phyloP scores from a whole-genome alignment of 306 rosid genomes.

The Mimosa bimucronata region DNA sequence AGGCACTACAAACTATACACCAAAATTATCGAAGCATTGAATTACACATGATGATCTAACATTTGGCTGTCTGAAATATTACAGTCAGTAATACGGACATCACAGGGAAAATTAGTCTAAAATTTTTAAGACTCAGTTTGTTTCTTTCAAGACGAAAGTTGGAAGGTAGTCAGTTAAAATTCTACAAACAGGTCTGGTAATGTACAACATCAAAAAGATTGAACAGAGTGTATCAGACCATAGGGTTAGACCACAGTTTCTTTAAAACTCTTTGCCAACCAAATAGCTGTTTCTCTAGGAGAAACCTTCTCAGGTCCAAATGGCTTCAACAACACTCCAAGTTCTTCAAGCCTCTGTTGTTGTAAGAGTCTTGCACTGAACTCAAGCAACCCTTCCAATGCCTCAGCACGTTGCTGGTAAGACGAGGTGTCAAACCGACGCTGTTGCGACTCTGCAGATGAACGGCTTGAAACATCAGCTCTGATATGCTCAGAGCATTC shows the following conservation, averaged over 20 bases:
- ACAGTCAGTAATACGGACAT: background rate
- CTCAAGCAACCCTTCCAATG: slow-evolving; percentile 96
- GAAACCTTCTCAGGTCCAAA: slow-evolving; percentile 94
- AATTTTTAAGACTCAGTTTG: background rate
- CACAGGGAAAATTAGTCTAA: slow-evolving; percentile 12
- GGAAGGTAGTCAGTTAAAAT: slow-evolving; percentile 22
- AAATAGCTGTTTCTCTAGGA: slow-evolving; percentile 96
- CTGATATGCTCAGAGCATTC: slow-evolving; percentile 62
- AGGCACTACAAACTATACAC: background rate
- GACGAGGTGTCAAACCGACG: slow-evolving; percentile 81
- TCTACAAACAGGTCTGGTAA: slow-evolving; percentile 28
- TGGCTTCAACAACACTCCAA: slow-evolving; percentile 92
- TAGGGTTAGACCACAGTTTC: slow-evolving; percentile 41
- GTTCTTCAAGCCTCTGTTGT: slow-evolving; percentile 80
- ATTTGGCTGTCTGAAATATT: background rate
- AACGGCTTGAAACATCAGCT: slow-evolving; percentile 68
- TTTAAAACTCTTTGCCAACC: slow-evolving; percentile 96
- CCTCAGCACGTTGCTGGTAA: slow-evolving; percentile 87
- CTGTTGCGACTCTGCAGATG: slow-evolving; percentile 62
- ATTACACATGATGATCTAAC: background rate
- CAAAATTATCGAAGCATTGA: background rate
- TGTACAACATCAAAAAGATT: slow-evolving; percentile 31
- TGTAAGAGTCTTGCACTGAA: slow-evolving; percentile 88
- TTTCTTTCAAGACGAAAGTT: slow-evolving; percentile 3
- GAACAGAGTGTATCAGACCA: slow-evolving; percentile 23